A percentile compares a stretch with the other conserved stretches of the same genome.
phyloP scores from a whole-genome alignment of 2,329 filamentous ascomycete genomes.

The Ceratocystis albifundus region DNA sequence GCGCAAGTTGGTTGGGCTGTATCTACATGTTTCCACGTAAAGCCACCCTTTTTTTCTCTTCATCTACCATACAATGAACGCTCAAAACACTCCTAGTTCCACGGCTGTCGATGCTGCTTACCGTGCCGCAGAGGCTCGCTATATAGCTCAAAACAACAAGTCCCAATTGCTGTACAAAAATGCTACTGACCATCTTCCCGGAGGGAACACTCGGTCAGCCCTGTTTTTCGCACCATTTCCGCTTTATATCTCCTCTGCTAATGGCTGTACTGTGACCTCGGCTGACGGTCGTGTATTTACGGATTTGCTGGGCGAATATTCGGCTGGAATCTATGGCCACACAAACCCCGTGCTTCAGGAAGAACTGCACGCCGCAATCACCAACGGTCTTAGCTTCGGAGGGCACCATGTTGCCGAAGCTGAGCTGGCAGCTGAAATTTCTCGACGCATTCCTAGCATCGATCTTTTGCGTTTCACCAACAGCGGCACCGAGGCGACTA shows the following conservation, averaged over 20 bases:
- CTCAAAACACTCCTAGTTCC: background rate
- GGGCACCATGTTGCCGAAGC: slow-evolving; percentile 42
- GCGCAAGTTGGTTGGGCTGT: background rate
- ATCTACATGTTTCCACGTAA: background rate
- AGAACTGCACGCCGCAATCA: slow-evolving; percentile 37
- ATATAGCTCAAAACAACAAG: slow-evolving; percentile 4
- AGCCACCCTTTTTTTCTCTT: background rate
- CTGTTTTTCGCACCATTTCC: slow-evolving; percentile 38
- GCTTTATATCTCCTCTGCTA: slow-evolving; percentile 24
- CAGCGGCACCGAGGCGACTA: slow-evolving; percentile 54
- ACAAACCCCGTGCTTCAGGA: slow-evolving; percentile 43
- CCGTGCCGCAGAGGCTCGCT: slow-evolving; percentile 14
- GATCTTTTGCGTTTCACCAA: slow-evolving; percentile 51
- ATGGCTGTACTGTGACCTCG: slow-evolving; percentile 30
- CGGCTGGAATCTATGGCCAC: slow-evolving; percentile 55
- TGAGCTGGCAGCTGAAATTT: slow-evolving; percentile 41
- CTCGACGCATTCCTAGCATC: slow-evolving; percentile 39
- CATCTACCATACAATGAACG: background rate
- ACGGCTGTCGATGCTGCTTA: slow-evolving; percentile 24
- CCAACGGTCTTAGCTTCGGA: slow-evolving; percentile 44
- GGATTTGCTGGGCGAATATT: slow-evolving; percentile 53
- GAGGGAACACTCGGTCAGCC: slow-evolving; percentile 38
- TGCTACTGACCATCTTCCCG: slow-evolving; percentile 28
- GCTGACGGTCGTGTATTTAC: slow-evolving; percentile 37
- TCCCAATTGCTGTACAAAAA: background rate